These are phyloP conservation scores for Dovyalis caffra DNA, from an alignment of 345 rosid species.

Conservation along the genomic window DNA sequence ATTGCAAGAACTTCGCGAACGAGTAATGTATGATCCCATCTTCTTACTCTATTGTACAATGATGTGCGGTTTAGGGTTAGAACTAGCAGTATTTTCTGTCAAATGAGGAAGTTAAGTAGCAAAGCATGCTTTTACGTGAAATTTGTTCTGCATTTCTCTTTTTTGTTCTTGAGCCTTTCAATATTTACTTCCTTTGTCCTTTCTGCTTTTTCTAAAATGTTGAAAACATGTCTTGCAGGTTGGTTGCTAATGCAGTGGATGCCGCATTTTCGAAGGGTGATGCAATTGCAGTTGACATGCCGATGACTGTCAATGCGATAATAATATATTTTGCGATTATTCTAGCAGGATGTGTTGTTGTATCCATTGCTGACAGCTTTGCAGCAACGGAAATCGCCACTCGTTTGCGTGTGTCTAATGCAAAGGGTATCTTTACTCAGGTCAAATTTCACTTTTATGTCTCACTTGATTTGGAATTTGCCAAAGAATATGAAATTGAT, in stretches of 20 bases:
- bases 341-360: slow-evolving; percentile 73
- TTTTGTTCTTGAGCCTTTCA: too few relatives aligned
- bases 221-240: slow-evolving; percentile 37
- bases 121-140: too few relatives aligned
- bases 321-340: slow-evolving; percentile 78
- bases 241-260: slow-evolving; percentile 75
- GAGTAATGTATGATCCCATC: slow-evolving; percentile 65
- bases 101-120: too few relatives aligned
- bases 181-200: too few relatives aligned
- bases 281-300: slow-evolving; percentile 91
- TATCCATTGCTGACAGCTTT: slow-evolving; percentile 96
- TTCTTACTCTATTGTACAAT: neutral
- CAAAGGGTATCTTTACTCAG: slow-evolving; percentile 93
- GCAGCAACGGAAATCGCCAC: slow-evolving; percentile 81
- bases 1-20: slow-evolving; percentile 59
- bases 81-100: too few relatives aligned
- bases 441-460: slow-evolving; percentile 30
- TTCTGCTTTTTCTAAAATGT: neutral
- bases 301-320: slow-evolving; percentile 84
- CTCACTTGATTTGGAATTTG: neutral
- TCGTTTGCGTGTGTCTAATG: slow-evolving; percentile 68
- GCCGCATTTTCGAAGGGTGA: slow-evolving; percentile 68
- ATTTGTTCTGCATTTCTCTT: too few relatives aligned
- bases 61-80: neutral
- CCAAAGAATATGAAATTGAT: neutral